Evolutionary conservation across 352 stramenopile genomes (phyloP), one percentile per base, ranked within the genome.

Genomic region (Phytophthora pisi): DNA sequence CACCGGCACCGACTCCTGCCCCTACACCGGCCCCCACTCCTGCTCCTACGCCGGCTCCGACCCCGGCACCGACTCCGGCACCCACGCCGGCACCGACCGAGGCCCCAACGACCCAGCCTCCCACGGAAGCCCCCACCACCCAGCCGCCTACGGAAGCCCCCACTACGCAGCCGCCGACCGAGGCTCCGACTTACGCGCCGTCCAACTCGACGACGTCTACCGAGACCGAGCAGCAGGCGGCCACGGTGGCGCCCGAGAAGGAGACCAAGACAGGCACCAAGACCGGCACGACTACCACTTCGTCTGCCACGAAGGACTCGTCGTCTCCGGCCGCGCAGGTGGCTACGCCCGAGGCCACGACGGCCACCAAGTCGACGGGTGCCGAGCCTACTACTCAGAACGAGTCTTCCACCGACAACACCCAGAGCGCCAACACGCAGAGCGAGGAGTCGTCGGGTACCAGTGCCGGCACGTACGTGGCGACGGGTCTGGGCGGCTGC

Each of bases 201-300:
- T 70, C 61, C 23, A 74, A 70, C 61, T 59, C 50, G 24, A 74
- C 56, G 18, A 57, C 61, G 7, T 26, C 36, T n/a, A 51, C 68
- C 1, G 67, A 66, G 20, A 51, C 45, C 15, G 51, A 74, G 23
- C 61, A 74, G 30, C 15, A 64, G 30, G 51, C 51, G 51, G 67
- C 61, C 20, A 74, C 61, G 15, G 55, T 70, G 31, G 13, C 42
- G 5, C 66, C 61, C 8, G 51, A 60, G 61, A 68, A 43, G 30
- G 58, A 49, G 52, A 51, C 59, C 26, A 68, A 60, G 51, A 58
- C 51, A 0, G 57, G 56, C 3, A 30, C 26, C 26, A 38, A 38
- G 11, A 15, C 15, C 2, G 52, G 56, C 7, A 61, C 63, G 7
- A 57, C 43, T 28, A 58, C 56, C 38, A 54, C 24, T 1, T 28